Base-by-base conservation (phyloP, 345 rosid genomes). In the Rhizophora apiculata region DNA sequence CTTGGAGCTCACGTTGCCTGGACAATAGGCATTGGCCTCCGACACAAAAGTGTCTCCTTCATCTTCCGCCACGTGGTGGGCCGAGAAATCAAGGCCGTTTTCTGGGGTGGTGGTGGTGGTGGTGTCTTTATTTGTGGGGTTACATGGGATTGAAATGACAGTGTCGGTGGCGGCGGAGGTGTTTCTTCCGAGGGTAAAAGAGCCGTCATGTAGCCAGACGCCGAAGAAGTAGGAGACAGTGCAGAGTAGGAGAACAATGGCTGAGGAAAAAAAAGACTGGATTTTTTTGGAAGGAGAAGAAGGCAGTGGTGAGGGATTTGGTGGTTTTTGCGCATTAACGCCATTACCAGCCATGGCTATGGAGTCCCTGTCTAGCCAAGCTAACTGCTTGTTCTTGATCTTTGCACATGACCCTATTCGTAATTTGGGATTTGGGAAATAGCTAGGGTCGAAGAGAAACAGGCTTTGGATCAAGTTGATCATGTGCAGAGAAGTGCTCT, bases 221-320 rank as follows among this genome's bases (percentile, higher is more conserved):
- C 87, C 89, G 21, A 87, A 65, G 59, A 83, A 60, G 61, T 83
- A 87, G 8, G 76, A 83, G 61, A 74, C 0, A 19, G 34, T n/a
- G 76, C 86, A 85, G 36, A 87, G 86, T 52, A 79, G 63, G 64
- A 71, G 27, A 24, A 84, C 6, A 6, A 83, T n/a, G 55, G 72
- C 48, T 11, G 78, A 29, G 6, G 76, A 58, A 61, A 19, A 61
- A 19, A 69, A 8, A 73, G 60, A 9, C 62, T 68, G 32, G 68
- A 54, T 24, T 36, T 74, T 63, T 32, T 78, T 24, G 24, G 59
- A 56, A 57, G 63, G 73, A 63, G 53, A 65, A n/a, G 13, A 26
- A 5, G 10, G 57, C n/a, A 43, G 3, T 22, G 24, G 68, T 3
- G 18, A 60, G 4, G 56, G 67, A 15, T 62, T 75, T 75, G 24